Evolutionary conservation across 2,329 filamentous ascomycete species (phyloP), one percentile per base, ranked within the genome.

Genomic region (Colletotrichum orchidophilum): DNA sequence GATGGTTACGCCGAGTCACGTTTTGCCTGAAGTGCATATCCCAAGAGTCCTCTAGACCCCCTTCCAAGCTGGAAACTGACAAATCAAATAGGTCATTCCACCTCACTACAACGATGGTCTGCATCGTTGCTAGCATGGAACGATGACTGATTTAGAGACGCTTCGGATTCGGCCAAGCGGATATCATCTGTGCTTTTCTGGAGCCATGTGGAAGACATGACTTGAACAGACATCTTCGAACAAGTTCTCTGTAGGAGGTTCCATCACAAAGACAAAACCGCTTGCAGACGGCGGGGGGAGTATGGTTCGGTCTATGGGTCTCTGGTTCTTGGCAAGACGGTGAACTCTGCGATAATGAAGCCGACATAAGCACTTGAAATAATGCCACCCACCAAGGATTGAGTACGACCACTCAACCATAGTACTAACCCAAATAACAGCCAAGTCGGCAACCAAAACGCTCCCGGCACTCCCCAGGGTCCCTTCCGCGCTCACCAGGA

Each of bases 401-500:
- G 58, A 2, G 66, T 46, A 3, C 70, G 55, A 9, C 61, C 72
- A 5, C 72, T 72, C 57, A 73, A 66, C 74, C 74, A 76, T 8
- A 76, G 68, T 18, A 73, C 73, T 39, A 63, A 63, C 57, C 74
- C 73, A 76, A 2, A 76, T 64, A 1, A 74, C 69, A 1, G 63
- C 66, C 5, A 76, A 21, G 49, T 76, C 75, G 3, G 62, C 31
- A 3, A 67, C n/a, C 18, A 35, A 63, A 6, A 75, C 65, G 4
- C 58, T 63, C 2, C 71, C 73, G 18, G 59, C 66, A 3, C 63
- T 29, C 2, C 73, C 65, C n/a, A 75, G 52, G 0, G 65, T 49
- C 1, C 73, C 73, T 0, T 61, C 57, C 3, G 63, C 63, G n/a
- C 64, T 66, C 5, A 74, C n/a, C 71, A 76, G 74, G 29, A 81